Evolutionary conservation across 1,139 yeast genomes (phyloP), one percentile per base, ranked within the genome.

Genomic region (Geotrichum restrictum): DNA sequence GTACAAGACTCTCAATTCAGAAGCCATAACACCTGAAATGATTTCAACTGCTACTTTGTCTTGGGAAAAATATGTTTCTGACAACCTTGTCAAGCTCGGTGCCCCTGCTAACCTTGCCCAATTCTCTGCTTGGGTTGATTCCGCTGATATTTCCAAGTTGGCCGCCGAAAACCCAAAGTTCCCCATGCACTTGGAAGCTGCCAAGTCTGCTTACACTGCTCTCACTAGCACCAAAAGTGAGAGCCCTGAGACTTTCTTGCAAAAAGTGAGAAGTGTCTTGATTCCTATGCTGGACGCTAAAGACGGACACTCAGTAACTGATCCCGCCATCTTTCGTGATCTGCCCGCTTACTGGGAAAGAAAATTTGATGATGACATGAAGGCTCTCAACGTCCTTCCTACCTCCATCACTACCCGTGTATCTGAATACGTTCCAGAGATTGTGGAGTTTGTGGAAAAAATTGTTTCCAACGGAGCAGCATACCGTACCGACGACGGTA

Each of bases 361-460:
- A 55, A 82, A 84, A 65, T 93, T 77, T 66, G 86, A 91, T 68
- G 76, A 80, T 52, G 98, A 93, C 64, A 94, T 93, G 99, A 75
- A 76, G 10, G 77, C 76, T 38, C 77, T 93, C 67, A 91, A 89
- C 63, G 98, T 93, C 11, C 74, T 87, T 51, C 85, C 94, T 6
- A 86, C 98, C 4, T 77, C 86, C 3, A 77, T 89, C 42, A 88
- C 95, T 34, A 93, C 98, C 3, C 81, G 99, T 62, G 99, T 93
- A n/a, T 86, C 96, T 2, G 98, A 93, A 69, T 94, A 88, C 65
- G 83, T 93, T 45, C 98, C 98, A 1, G 96, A 93, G 64, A 91
- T 93, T 68, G 79, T 91, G 49, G 78, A 71, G 19, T 93, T 83
- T 69, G 95, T 93, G 24, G 79, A 82, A 59, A 76, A 74, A 61